These are phyloP conservation scores for Lathyrus sativus DNA, from an alignment of 306 rosid genomes.

Conservation along the genomic window DNA sequence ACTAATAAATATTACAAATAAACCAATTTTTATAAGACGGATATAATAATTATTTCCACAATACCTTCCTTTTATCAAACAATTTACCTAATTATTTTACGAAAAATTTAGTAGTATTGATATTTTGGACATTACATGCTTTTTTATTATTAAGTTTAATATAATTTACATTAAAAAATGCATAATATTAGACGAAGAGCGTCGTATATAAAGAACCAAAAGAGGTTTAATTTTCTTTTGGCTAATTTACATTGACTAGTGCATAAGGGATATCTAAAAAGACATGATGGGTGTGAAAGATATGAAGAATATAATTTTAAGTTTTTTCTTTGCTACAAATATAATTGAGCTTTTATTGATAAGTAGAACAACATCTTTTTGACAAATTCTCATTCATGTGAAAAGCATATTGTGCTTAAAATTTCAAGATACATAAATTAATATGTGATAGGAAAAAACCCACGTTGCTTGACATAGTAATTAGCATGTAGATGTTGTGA, in stretches of 20 bases:
- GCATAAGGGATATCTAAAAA: constrained; percentile 41
- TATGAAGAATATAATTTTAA: constrained; percentile 48
- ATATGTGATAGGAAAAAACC: constrained; percentile 33
- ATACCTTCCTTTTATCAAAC: no score
- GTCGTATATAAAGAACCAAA: no score
- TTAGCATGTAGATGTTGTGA: constrained; percentile 43
- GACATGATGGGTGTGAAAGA: constrained; percentile 42
- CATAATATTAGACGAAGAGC: no score
- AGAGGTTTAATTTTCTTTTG: not conserved
- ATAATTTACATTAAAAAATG: no score
- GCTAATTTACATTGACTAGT: constrained; percentile 37
- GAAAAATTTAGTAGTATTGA: no score
- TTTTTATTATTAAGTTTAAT: no score
- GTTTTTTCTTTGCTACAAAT: no score
- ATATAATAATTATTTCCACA: no score
- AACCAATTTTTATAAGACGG: no score
- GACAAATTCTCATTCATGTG: constrained; percentile 39
- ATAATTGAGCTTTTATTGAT: constrained; percentile 35
- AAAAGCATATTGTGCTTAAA: constrained; percentile 31
- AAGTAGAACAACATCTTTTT: constrained; percentile 39
- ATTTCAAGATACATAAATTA: constrained; percentile 11
- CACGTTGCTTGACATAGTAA: constrained; percentile 38
- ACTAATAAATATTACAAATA: no score
- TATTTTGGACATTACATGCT: no score
- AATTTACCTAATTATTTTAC: no score